Percentiles rank a stretch among this genome's conserved stretches.
phyloP scores from a whole-genome alignment of 169 alveolate genomes.

The Theileria annulata region DNA sequence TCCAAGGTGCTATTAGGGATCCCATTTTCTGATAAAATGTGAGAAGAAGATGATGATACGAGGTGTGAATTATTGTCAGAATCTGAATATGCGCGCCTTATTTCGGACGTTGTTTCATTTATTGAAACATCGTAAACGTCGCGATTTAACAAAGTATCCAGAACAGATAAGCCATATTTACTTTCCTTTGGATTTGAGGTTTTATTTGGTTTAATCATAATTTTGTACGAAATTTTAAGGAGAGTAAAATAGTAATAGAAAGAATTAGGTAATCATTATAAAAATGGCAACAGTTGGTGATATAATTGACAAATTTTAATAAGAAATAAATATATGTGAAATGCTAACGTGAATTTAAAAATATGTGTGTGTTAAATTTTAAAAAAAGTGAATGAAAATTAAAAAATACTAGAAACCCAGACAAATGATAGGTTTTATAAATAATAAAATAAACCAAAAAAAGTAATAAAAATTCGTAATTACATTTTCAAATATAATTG shows the following conservation, averaged over 20 bases:
- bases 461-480: too few species aligned
- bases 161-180: constrained; percentile 37
- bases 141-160: constrained; percentile 60
- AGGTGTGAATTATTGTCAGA: constrained; percentile 9
- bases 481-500: not conserved
- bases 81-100: not conserved
- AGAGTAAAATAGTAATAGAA: not conserved
- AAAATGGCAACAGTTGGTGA: not conserved
- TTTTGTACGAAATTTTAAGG: not conserved
- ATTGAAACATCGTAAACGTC: constrained; percentile 12
- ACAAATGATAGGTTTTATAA: not conserved
- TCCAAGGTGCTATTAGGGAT: not conserved
- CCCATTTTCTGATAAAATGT: constrained; percentile 5
- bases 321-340: not conserved
- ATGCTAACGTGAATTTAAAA: not conserved
- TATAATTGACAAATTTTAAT: not conserved
- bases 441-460: not conserved
- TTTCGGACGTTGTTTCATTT: constrained; percentile 3
- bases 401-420: not conserved
- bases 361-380: not conserved
- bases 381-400: not conserved
- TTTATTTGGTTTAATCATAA: constrained; percentile 17
- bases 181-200: not conserved
- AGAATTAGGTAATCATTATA: not conserved
- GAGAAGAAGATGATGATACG: constrained; percentile 3